Evolutionary conservation across 495 filamentous ascomycete genomes (phyloP).

Genomic region (Annulohypoxylon stygium): DNA sequence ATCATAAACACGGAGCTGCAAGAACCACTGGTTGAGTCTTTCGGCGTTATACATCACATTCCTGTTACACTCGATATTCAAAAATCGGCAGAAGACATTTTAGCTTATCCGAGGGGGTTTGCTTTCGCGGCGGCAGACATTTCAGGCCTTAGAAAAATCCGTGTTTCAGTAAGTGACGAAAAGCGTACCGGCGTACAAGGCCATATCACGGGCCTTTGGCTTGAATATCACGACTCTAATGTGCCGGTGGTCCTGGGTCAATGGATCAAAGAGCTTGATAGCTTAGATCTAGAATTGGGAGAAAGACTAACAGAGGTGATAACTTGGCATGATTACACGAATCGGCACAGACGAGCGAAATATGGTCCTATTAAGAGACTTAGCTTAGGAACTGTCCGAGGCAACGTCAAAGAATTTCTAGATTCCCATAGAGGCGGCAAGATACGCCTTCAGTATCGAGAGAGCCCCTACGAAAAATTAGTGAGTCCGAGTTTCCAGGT

Average conservation of each 20-base stretch:
- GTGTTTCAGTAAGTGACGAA: slow-evolving; percentile 16
- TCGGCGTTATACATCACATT: slow-evolving; percentile 8
- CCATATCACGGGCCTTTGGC: slow-evolving; percentile 20
- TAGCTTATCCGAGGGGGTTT: slow-evolving; percentile 11
- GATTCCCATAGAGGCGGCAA: slow-evolving; percentile 6
- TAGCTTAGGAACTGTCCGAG: background rate
- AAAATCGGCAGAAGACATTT: slow-evolving; percentile 9
- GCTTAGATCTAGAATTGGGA: slow-evolving; percentile 1
- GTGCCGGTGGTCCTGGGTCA: slow-evolving; percentile 18
- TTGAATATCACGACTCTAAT: slow-evolving; percentile 23
- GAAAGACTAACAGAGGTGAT: slow-evolving; percentile 23
- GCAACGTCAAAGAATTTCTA: slow-evolving; percentile 23
- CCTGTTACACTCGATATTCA: background rate
- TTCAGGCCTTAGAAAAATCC: slow-evolving; percentile 5
- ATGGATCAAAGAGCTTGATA: slow-evolving; percentile 20
- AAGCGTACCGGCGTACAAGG: background rate
- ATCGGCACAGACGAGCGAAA: slow-evolving; percentile 15
- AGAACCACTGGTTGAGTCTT: background rate
- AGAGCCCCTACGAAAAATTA: slow-evolving; percentile 23
- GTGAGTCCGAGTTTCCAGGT: background rate
- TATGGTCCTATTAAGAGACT: slow-evolving; percentile 14
- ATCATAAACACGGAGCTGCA: background rate
- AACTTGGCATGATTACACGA: slow-evolving; percentile 29
- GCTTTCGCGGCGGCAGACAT: slow-evolving; percentile 16
- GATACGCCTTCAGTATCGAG: slow-evolving; percentile 16